Percentiles rank a stretch among this genome's conserved stretches.
Conservation (phyloP, 129 eudicot genomes). For the Glebionis coronaria region DNA sequence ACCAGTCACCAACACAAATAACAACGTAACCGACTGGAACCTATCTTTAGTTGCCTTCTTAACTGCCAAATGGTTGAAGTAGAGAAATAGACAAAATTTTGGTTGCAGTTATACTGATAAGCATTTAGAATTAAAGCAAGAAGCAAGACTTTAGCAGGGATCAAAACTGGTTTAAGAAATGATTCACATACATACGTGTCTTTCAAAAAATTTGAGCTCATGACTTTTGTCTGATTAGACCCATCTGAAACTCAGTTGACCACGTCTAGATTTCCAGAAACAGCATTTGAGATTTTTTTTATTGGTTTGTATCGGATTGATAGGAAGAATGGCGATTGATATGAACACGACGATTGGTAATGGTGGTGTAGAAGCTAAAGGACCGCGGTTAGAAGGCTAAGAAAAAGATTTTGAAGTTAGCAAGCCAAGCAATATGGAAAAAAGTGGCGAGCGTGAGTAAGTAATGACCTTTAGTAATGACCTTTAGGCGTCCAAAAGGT, state of each 20-base stretch:
- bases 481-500: too few relatives aligned
- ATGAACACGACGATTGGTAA: conserved; percentile 35
- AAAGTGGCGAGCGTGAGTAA: conserved; percentile 46
- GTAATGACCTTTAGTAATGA: too few relatives aligned
- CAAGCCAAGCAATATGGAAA: conserved; percentile 62
- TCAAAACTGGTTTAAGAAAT: neutral
- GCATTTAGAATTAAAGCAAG: neutral
- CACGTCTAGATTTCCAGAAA: neutral
- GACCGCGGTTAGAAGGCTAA: conserved; percentile 49
- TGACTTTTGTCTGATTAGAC: too few relatives aligned
- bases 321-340: conserved; percentile 51
- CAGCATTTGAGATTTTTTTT: neutral
- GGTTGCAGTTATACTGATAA: neutral
- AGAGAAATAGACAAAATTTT: neutral
- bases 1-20: conserved; percentile 34
- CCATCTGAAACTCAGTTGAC: conserved; percentile 3
- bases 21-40: conserved; percentile 26
- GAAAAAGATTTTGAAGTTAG: conserved; percentile 55
- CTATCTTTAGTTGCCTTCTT: conserved; percentile 25
- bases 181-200: neutral
- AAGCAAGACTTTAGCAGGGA: neutral
- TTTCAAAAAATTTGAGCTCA: too few relatives aligned
- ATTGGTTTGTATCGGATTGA: conserved; percentile 11
- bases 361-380: conserved; percentile 40
- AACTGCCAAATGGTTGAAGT: conserved; percentile 18